Evolutionary conservation across 768 basidiomycete species (phyloP).

Genomic region (Pholiota molesta): DNA sequence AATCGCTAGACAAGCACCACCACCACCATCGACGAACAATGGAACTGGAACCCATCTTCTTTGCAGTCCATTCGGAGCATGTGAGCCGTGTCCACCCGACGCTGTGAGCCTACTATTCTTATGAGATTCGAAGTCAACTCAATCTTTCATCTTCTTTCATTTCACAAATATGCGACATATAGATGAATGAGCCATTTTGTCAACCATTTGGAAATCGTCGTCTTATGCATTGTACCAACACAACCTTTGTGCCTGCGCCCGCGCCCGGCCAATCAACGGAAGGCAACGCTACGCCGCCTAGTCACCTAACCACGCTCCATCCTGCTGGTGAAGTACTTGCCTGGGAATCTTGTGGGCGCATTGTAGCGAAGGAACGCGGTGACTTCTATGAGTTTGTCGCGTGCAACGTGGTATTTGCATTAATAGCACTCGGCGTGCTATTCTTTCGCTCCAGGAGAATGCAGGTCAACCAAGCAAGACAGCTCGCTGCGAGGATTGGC

Average conservation of each 20-base stretch:
- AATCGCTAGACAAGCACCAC: background rate
- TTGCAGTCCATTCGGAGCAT: slow-evolving; percentile 29
- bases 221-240: slow-evolving; percentile 77
- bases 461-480: slow-evolving; percentile 74
- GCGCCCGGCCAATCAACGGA: slow-evolving; percentile 1
- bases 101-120: slow-evolving; percentile 44
- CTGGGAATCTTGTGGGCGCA: slow-evolving; percentile 94
- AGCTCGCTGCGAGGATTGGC: slow-evolving; percentile 87
- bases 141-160: background rate
- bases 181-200: slow-evolving; percentile 90
- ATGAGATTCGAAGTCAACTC: background rate
- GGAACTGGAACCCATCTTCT: slow-evolving; percentile 28
- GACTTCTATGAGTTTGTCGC: slow-evolving; percentile 93
- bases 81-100: slow-evolving; percentile 56
- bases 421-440: slow-evolving; percentile 65
- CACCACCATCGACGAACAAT: slow-evolving; percentile 25
- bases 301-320: slow-evolving; percentile 22
- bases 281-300: slow-evolving; percentile 21
- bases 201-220: slow-evolving; percentile 95
- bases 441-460: slow-evolving; percentile 70
- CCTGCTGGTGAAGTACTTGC: slow-evolving; percentile 68
- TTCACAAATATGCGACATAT: slow-evolving; percentile 6
- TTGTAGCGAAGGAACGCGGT: slow-evolving; percentile 73
- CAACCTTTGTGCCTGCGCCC: slow-evolving; percentile 24
- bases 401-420: slow-evolving; percentile 76